Base-by-base conservation (phyloP, 306 rosid genomes). In the Cucurbita ficifolia region DNA sequence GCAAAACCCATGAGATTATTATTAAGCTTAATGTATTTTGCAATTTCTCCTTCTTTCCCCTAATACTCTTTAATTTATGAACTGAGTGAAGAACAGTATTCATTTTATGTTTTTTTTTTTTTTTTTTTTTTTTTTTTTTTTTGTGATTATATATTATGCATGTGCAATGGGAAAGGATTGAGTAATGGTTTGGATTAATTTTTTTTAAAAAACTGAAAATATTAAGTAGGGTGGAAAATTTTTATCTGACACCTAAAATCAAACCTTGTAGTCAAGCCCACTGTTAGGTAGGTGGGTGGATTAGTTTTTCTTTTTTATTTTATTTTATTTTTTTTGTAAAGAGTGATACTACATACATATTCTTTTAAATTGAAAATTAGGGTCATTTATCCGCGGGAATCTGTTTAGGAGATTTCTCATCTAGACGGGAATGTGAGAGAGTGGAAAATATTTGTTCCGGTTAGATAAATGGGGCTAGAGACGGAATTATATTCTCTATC, bases 1-100 rank as follows among this genome's bases (percentile, higher is more conserved):
- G 75, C 81, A 81, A 72, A 77, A 49, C 53, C 53, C 53, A 49
- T 49, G 18, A 49, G 16, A 49, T 49, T 49, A 14, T 49, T 4
- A 49, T 49, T 14, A 55, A 19, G 48, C 51, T 49, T 63, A 18
- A 51, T 63, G 50, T 22, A 35, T 9, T 7, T 57, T 10, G 14
- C 33, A 48, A 48, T 48, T 48, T 4, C n/a, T 48, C 52, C 49
- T 63, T 38, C 70, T 63, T 63, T 14, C 65, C 19, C 12, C 21
- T 59, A 10, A 39, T 63, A n/a, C 8, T 63, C 51, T 29, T 29
- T 63, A 9, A 18, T 39, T 60, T 33, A 1, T 48, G 14, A 5
- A 42, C 10, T 8, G 3, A 48, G 45, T 48, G 53, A 49, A 13
- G 18, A 49, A 49, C 18, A 17, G 13, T 49, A 49, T 49, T 48